Evolutionary conservation across 352 stramenopile genomes (phyloP).

Genomic region (Globisporangium lucens): DNA sequence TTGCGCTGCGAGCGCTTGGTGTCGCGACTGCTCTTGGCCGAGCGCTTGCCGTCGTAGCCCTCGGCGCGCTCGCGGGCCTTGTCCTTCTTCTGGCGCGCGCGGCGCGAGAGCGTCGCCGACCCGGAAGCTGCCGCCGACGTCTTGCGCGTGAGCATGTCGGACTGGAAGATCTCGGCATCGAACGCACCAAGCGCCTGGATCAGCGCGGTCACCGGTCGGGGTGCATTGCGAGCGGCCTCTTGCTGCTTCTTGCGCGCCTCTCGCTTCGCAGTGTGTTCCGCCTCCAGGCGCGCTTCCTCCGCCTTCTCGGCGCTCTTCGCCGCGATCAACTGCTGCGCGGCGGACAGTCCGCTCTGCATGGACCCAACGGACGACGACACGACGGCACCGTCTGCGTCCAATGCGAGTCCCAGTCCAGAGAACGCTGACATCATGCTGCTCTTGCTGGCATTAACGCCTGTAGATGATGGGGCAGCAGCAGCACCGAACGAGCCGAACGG

Average conservation of each 20-base stretch:
- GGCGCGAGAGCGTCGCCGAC: conserved; percentile 30
- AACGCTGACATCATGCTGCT: conserved; percentile 53
- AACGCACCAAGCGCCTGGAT: conserved; percentile 63
- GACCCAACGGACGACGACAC: conserved; percentile 3
- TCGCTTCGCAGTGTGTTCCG: conserved; percentile 17
- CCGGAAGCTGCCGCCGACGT: conserved; percentile 13
- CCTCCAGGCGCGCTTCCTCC: conserved; percentile 24
- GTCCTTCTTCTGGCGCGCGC: conserved; percentile 49
- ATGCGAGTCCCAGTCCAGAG: conserved; percentile 46
- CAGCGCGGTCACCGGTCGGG: conserved; percentile 41
- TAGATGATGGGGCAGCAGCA: not conserved
- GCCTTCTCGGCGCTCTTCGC: conserved; percentile 43
- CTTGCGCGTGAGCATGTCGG: conserved; percentile 24
- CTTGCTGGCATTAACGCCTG: conserved; percentile 17
- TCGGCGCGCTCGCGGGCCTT: conserved; percentile 26
- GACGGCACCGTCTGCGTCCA: conserved; percentile 28
- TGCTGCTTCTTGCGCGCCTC: conserved; percentile 33
- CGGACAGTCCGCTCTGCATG: conserved; percentile 20
- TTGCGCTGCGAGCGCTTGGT: conserved; percentile 49
- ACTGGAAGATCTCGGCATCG: conserved; percentile 46
- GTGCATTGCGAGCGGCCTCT: conserved; percentile 19
- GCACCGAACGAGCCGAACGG: conserved; percentile 19
- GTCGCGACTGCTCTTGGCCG: conserved; percentile 29
- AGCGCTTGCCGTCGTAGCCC: conserved; percentile 22
- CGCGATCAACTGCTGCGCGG: conserved; percentile 50